These are phyloP conservation scores for Asterophora parasitica DNA, from an alignment of 768 basidiomycete species.

Conservation along the genomic window DNA sequence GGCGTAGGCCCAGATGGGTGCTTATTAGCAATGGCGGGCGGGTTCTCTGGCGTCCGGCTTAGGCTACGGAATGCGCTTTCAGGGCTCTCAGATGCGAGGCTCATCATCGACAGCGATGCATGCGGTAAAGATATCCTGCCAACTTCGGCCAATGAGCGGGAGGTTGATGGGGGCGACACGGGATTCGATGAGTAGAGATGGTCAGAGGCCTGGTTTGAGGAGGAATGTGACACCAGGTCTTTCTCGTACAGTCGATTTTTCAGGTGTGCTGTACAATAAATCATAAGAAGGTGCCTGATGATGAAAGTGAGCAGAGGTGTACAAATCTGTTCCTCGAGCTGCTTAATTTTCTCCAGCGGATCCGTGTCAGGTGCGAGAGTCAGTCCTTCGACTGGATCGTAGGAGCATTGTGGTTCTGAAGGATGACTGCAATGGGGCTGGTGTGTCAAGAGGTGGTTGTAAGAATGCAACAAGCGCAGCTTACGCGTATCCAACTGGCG, in stretches of 20 bases:
- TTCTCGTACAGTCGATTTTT: conserved; percentile 59
- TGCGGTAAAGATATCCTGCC: conserved; percentile 42
- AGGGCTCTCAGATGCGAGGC: conserved; percentile 32
- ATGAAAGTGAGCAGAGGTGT: conserved; percentile 10
- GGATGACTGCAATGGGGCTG: conserved; percentile 54
- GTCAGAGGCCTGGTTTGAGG: conserved; percentile 27
- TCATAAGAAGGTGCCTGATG: conserved; percentile 7
- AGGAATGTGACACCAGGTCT: conserved; percentile 34
- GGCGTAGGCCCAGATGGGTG: conserved; percentile 23
- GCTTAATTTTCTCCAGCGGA: conserved; percentile 72
- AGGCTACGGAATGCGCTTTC: conserved; percentile 37
- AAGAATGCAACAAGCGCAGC: conserved; percentile 22
- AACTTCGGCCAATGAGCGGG: conserved; percentile 20
- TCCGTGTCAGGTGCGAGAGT: conserved; percentile 73
- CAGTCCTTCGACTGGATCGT: conserved; percentile 83
- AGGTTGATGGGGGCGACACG: conserved; percentile 15
- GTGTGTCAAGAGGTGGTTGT: conserved; percentile 6
- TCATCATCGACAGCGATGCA: conserved; percentile 39
- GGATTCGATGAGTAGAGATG: conserved; percentile 13
- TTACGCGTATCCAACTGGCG: conserved; percentile 81
- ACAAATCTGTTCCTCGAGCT: conserved; percentile 78
- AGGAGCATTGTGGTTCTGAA: conserved; percentile 78
- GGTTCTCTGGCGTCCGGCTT: conserved; percentile 49
- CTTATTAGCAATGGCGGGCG: conserved; percentile 25
- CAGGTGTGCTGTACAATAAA: conserved; percentile 45